Evolutionary conservation across 1,284 basidiomycete species (phyloP), one percentile per base, ranked within the genome.

Genomic region (Heterobasidion occidentale): DNA sequence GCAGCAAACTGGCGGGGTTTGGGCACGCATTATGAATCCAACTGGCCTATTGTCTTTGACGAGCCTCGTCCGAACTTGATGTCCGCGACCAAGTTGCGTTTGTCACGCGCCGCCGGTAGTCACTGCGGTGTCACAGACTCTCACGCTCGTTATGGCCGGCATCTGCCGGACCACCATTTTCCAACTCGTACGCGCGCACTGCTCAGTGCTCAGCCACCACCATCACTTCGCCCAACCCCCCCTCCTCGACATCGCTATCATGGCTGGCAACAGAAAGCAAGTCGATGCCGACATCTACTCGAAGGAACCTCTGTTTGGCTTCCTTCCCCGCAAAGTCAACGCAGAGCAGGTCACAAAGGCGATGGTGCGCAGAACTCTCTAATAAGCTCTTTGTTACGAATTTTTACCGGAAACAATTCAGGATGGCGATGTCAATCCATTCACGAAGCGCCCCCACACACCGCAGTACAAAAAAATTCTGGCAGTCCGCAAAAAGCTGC

Each of bases 281-380:
- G 35, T 8, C 8, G n/a, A 15, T 12, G 5, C 47, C 19, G 44
- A 15, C 3, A 20, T 27, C 9, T 7, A 15, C 11, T 17, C 36
- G 38, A 60, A 64, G 42, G 67, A 71, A 38, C 81, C 84, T 4
- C 70, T 88, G 45, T 73, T 76, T 55, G 86, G 85, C 36, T 77
- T 84, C 56, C 72, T 84, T 19, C 78, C 84, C 2, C 72, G 85
- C 49, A 76, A 79, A 59, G 80, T 86, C 12, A 74, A 71, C 0
- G 54, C 60, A 17, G 44, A 57, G 52, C 60, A 64, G 46, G 65
- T 60, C 1, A 62, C 73, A 70, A 68, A 59, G 48, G 66, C 63
- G 7, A 64, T 68, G 65, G 67, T 67, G 20, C 52, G 52, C n/a
- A 27, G 17, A 27, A 33, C 44, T 20, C 19, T 17, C 20, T 17